phyloP scores from a whole-genome alignment of 2,329 filamentous ascomycete species.

The Boeremia exigua region DNA sequence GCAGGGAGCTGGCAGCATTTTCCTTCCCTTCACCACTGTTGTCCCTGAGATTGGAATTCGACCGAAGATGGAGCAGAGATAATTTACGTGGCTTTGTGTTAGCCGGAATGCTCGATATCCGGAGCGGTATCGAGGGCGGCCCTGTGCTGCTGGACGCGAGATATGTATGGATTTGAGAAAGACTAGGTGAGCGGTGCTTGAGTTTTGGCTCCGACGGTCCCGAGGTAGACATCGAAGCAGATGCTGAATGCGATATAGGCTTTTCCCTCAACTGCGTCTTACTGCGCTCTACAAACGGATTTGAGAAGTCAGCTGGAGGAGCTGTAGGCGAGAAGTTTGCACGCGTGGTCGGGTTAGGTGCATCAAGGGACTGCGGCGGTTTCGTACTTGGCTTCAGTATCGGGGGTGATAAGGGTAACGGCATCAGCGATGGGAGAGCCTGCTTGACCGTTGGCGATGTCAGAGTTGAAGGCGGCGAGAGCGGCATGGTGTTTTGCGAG shows the following conservation, averaged over 20 bases:
- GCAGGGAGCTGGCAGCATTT: slow-evolving; percentile 8
- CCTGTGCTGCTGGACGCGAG: slow-evolving; percentile 18
- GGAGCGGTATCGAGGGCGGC: slow-evolving; percentile 41
- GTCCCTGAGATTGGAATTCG: slow-evolving; percentile 16
- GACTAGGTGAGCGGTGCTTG: slow-evolving; percentile 28
- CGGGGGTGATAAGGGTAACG: slow-evolving; percentile 43
- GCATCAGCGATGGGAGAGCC: slow-evolving; percentile 31
- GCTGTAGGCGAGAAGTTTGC: slow-evolving; percentile 36
- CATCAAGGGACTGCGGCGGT: slow-evolving; percentile 38
- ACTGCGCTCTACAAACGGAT: slow-evolving; percentile 17
- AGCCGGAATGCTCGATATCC: slow-evolving; percentile 44
- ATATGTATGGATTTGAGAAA: slow-evolving; percentile 29
- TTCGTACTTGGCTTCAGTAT: slow-evolving; percentile 43
- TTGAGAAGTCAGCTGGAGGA: slow-evolving; percentile 21
- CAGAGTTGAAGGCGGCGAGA: slow-evolving; percentile 34
- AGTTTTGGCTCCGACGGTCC: slow-evolving; percentile 12
- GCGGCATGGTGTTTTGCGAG: slow-evolving; percentile 29
- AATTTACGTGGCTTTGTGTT: slow-evolving; percentile 43
- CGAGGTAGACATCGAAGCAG: slow-evolving; percentile 24
- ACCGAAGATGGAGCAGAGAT: slow-evolving; percentile 32
- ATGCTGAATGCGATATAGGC: slow-evolving; percentile 27
- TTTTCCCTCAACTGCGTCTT: neutral
- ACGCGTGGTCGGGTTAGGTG: slow-evolving; percentile 42
- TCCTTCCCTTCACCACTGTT: slow-evolving; percentile 23
- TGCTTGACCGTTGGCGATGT: slow-evolving; percentile 29